Evolutionary conservation across 2,329 filamentous ascomycete genomes (phyloP), one percentile per base, ranked within the genome.

Genomic region (Neonectria hederae): DNA sequence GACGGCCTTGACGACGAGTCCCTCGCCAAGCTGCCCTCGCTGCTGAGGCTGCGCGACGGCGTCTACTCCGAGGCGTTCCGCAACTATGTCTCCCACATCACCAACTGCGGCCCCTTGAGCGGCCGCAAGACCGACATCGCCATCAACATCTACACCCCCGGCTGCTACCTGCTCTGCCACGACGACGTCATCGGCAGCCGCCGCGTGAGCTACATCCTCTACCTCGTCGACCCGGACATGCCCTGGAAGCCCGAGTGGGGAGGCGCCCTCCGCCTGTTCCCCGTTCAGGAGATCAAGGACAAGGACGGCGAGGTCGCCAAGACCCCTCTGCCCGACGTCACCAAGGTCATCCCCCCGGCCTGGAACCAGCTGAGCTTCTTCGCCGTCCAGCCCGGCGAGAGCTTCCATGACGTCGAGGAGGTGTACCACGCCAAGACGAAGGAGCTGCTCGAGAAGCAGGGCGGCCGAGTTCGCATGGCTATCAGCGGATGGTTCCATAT

Each of bases 401-500:
- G 95, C 78, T 99, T 98, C 80, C 96, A 99, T 80, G 96, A 99
- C 77, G 96, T 99, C 59, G 95, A 98, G 81, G 96, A 99, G 81
- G 96, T 99, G 5, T 98, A 97, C 80, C 89, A 92, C 76, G 85
- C 88, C 74, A 83, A 81, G 68, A 84, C 76, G 64, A 83, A 82
- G 76, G 86, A 82, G 72, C 87, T 88, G 79, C 86, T 89, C 59
- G 86, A 85, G 76, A 88, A 85, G 78, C 87, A 94, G 63, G 90
- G 91, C 19, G 91, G 90, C 1, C 88, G 93, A 52, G 89, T 97
- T 53, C 90, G 96, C 70, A 98, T 99, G 95, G 96, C 96, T 54
- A 97, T 99, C 76, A 97, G 93, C 76, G 96, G 96, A 56, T 99
- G 96, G 96, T 99, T 97, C 79, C 96, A 99, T 79, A 98, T 99